Conservation (phyloP, 2,329 filamentous ascomycete species). For the Pyrenochaeta sp. region DNA sequence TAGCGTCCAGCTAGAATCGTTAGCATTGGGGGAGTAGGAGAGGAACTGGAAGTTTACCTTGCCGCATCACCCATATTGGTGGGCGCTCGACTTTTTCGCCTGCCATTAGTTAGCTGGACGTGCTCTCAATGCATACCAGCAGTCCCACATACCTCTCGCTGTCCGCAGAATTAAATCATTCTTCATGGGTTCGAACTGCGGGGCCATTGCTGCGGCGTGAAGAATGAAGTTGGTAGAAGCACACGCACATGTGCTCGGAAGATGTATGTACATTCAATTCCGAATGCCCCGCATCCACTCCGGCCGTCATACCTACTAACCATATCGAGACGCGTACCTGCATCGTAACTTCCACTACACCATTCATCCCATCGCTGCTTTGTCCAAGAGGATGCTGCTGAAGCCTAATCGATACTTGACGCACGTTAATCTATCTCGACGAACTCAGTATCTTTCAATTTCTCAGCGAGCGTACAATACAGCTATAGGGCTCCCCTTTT, state of each 20-base stretch:
- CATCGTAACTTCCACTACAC: constrained; percentile 6
- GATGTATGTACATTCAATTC: constrained; percentile 20
- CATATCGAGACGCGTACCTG: constrained; percentile 31
- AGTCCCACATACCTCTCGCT: constrained; percentile 75
- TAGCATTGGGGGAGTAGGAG: constrained; percentile 10
- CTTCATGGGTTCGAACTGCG: constrained; percentile 81
- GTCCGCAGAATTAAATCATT: constrained; percentile 93
- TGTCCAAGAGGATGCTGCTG: constrained; percentile 28
- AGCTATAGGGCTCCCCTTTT: constrained; percentile 6
- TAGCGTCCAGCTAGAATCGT: constrained; percentile 81
- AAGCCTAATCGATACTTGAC: constrained; percentile 13
- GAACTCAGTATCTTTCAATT: background rate
- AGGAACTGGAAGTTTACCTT: constrained; percentile 67
- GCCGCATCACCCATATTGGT: constrained; percentile 99
- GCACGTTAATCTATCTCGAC: constrained; percentile 3
- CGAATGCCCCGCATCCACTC: constrained; percentile 34
- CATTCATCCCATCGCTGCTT: constrained; percentile 2
- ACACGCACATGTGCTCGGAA: constrained; percentile 17
- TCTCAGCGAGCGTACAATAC: constrained; percentile 2
- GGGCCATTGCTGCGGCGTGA: constrained; percentile 63
- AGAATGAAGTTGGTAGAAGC: constrained; percentile 9
- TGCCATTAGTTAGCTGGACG: constrained; percentile 51
- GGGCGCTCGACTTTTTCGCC: constrained; percentile 91
- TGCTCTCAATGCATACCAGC: background rate
- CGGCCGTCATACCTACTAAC: constrained; percentile 24